These are phyloP conservation scores for Exophiala bonariae DNA, from an alignment of 2,329 filamentous ascomycete genomes.

Conservation along the genomic window DNA sequence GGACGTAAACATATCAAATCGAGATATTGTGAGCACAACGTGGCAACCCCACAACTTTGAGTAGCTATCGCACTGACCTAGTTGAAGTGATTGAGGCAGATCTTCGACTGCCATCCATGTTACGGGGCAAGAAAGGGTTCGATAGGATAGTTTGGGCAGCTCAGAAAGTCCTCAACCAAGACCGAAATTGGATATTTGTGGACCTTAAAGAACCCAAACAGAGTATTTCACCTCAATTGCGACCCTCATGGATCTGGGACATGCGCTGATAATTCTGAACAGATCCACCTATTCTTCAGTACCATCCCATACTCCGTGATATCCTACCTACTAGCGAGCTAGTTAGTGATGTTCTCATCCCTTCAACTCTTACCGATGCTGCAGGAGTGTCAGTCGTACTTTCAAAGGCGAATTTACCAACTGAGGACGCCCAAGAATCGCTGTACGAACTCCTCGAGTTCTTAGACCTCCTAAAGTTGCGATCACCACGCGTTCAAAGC, in stretches of 20 bases:
- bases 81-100: constrained; percentile 71
- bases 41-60: background rate
- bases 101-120: constrained; percentile 71
- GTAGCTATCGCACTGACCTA: background rate
- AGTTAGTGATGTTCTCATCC: constrained; percentile 29
- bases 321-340: constrained; percentile 29
- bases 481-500: constrained; percentile 38
- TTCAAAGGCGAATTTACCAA: constrained; percentile 26
- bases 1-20: constrained; percentile 66
- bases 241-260: background rate
- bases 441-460: constrained; percentile 61
- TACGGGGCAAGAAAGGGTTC: constrained; percentile 80
- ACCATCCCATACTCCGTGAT: constrained; percentile 39
- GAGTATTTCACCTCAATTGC: background rate
- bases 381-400: background rate
- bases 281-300: constrained; percentile 10
- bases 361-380: constrained; percentile 4
- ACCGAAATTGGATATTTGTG: constrained; percentile 17
- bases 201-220: constrained; percentile 4
- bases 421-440: constrained; percentile 59
- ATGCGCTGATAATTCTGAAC: background rate
- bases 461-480: constrained; percentile 57
- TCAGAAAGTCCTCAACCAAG: constrained; percentile 69
- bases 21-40: constrained; percentile 65
- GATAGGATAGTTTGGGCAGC: constrained; percentile 76